Conservation (phyloP, 1,284 basidiomycete species). For the Irpex rosettiformis region DNA sequence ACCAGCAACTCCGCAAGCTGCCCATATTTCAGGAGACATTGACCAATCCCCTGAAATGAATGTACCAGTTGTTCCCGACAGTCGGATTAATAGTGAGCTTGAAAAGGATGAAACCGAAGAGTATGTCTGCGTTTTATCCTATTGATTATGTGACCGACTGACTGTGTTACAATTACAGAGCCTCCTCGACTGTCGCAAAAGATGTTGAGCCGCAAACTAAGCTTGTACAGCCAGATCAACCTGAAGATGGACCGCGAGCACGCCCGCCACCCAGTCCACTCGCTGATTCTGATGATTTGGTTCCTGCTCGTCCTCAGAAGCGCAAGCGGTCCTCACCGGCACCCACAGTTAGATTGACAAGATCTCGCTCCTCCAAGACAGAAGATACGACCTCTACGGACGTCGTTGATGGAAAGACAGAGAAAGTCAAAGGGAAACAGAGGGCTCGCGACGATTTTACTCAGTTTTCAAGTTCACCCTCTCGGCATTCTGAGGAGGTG, state of each 20-base stretch:
- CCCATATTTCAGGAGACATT: neutral
- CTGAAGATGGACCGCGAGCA: too few relatives aligned
- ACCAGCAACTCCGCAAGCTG: neutral
- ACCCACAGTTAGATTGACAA: slow-evolving; percentile 14
- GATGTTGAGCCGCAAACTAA: neutral
- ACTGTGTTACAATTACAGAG: neutral
- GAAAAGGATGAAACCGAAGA: neutral
- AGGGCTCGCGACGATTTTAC: neutral
- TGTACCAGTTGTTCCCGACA: neutral
- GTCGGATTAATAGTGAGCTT: neutral
- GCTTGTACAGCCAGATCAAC: neutral
- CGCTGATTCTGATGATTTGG: neutral
- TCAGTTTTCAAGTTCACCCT: too few relatives aligned
- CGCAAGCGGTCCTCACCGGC: slow-evolving; percentile 20
- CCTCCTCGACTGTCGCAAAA: too few relatives aligned
- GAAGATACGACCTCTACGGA: neutral
- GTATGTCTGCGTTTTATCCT: neutral
- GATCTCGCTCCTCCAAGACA: slow-evolving; percentile 8
- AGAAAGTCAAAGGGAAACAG: slow-evolving; percentile 19
- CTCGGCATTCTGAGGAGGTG: neutral
- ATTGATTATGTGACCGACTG: neutral
- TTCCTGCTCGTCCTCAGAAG: slow-evolving; percentile 12
- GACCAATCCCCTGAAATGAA: too few relatives aligned
- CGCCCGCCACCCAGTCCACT: neutral
- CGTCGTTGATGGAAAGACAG: slow-evolving; percentile 3